Conservation (phyloP, 1,284 basidiomycete genomes). For the Afroboletus lepidellus region DNA sequence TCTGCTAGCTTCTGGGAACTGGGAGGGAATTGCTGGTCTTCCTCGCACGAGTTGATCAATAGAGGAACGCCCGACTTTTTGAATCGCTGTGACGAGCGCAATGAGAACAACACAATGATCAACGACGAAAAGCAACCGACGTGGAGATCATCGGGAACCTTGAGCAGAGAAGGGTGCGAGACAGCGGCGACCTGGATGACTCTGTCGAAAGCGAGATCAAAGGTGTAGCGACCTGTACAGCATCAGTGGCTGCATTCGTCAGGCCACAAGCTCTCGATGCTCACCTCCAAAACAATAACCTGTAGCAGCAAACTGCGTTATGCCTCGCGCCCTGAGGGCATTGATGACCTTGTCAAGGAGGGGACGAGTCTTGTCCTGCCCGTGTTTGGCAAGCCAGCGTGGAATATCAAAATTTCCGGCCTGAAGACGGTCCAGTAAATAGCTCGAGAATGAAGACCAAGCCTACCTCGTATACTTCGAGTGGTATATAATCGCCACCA, state of each 20-base stretch:
- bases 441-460: neutral
- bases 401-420: slow-evolving; percentile 39
- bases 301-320: slow-evolving; percentile 57
- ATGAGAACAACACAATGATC: neutral
- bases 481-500: slow-evolving; percentile 39
- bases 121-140: slow-evolving; percentile 8
- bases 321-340: slow-evolving; percentile 56
- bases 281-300: slow-evolving; percentile 73
- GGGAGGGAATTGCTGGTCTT: slow-evolving; percentile 35
- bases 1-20: slow-evolving; percentile 36
- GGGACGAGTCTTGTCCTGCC: slow-evolving; percentile 46
- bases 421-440: slow-evolving; percentile 3
- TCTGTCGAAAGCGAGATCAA: slow-evolving; percentile 67
- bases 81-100: slow-evolving; percentile 27
- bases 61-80: slow-evolving; percentile 37
- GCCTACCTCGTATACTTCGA: slow-evolving; percentile 20
- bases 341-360: slow-evolving; percentile 55
- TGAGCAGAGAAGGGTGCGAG: slow-evolving; percentile 69
- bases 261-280: slow-evolving; percentile 10
- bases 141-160: slow-evolving; percentile 40
- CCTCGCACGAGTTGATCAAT: slow-evolving; percentile 44
- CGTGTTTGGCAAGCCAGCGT: slow-evolving; percentile 53
- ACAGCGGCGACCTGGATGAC: slow-evolving; percentile 53
- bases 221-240: slow-evolving; percentile 50
- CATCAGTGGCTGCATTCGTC: neutral